Evolutionary conservation across 129 eudicot species (phyloP), one percentile per base, ranked within the genome.

Genomic region (Ambrosia trifida): DNA sequence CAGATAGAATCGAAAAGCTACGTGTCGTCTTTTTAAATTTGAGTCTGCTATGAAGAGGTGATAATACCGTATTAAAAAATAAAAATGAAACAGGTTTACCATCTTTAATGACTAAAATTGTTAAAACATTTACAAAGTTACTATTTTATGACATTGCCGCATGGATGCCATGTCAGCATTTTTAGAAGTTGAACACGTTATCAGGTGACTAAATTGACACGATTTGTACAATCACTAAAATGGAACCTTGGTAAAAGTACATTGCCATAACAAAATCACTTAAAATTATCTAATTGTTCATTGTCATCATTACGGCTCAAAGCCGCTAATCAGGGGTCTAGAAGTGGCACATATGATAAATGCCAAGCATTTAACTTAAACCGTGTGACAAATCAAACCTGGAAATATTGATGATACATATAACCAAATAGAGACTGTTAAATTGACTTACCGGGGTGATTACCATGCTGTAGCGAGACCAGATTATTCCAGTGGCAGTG

Each of bases 391-490:
- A 20, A 56, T 56, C 35, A 20, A 20, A 57, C 17, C 7, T 28
- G 17, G 64, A 10, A 28, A 40, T 2, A 6, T 40, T 40, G 7
- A 40, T 10, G 10, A 10, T 40, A 40, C 44, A 7, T 10, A 38
- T 5, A 8, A 40, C 5, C 20, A 49, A 7, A 49, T 49, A 49
- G 20, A n/a, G 19, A 5, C n/a, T n/a, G n/a, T 60, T 45, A 32
- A 50, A 14, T 66, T 73, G 74, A 83, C 96, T 89, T 70, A 93
- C 98, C 62, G 98, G 98, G 8, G 88, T 93, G 67, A 93, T 89
- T 8, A 93, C 98, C 52, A 85, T 89, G 83, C 98, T 93, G 86
- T 93, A 93, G 72, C 98, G 98, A 61, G 98, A 87, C 98, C 98
- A 93, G 65, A 93, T 85, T 69, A 93, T 36, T 76, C 98, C 98